These are phyloP conservation scores for Tulasnella sp. DNA, from an alignment of 768 basidiomycete species.

Conservation along the genomic window DNA sequence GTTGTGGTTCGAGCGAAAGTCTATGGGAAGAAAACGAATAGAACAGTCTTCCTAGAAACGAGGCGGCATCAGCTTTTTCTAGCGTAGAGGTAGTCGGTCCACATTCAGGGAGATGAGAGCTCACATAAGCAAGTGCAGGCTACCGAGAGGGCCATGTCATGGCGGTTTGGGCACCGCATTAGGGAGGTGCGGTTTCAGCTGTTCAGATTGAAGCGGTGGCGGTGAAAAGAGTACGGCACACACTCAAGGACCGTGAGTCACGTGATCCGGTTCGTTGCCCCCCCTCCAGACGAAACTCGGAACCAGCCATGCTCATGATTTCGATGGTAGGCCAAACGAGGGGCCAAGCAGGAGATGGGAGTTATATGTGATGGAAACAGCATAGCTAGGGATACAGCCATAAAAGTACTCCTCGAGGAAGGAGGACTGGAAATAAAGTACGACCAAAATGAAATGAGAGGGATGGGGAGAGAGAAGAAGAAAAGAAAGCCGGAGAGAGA, in stretches of 20 bases:
- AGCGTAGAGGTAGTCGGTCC: not conserved
- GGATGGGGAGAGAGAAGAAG: too few relatives aligned
- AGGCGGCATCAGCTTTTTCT: too few relatives aligned
- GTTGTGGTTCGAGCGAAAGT: not conserved
- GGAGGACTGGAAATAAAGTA: not conserved
- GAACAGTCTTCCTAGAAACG: too few relatives aligned
- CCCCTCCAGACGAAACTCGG: too few relatives aligned
- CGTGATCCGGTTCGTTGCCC: not conserved
- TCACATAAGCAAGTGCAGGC: not conserved
- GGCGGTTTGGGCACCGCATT: not conserved
- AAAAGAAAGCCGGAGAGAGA: not conserved
- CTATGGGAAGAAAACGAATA: not conserved
- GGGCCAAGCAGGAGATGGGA: not conserved
- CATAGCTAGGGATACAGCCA: not conserved
- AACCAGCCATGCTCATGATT: too few relatives aligned
- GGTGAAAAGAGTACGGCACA: not conserved
- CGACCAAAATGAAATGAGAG: not conserved
- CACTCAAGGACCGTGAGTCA: not conserved
- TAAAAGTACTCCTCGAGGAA: not conserved
- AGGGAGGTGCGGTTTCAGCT: not conserved
- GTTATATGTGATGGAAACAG: not conserved
- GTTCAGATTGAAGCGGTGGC: not conserved
- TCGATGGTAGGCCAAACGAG: not conserved
- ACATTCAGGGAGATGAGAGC: not conserved
- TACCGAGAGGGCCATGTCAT: not conserved